A percentile compares a stretch with the other conserved stretches of the same genome.
These are phyloP conservation scores for Wickerhamomyces kurtzmanii DNA, from an alignment of 805 yeast genomes.

Conservation along the genomic window DNA sequence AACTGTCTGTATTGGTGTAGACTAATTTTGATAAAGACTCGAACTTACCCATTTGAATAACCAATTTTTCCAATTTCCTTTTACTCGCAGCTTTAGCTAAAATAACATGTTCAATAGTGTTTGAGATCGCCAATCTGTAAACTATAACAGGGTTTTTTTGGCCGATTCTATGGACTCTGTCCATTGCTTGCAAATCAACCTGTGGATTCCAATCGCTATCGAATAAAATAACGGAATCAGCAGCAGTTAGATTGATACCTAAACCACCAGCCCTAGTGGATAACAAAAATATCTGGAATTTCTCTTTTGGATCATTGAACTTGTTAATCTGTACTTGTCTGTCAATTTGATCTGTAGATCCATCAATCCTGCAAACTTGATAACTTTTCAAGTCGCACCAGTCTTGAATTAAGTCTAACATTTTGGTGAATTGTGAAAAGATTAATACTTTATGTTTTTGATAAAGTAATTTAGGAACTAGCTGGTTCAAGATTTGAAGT, in stretches of 20 bases:
- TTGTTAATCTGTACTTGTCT: slow-evolving; percentile 53
- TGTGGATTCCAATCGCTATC: slow-evolving; percentile 98
- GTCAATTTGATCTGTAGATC: slow-evolving; percentile 54
- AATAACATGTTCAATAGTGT: slow-evolving; percentile 78
- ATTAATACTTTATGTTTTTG: slow-evolving; percentile 63
- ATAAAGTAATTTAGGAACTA: slow-evolving; percentile 39
- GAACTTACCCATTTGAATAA: slow-evolving; percentile 58
- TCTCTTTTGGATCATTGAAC: slow-evolving; percentile 26
- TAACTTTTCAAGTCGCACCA: slow-evolving; percentile 47
- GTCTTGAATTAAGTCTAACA: slow-evolving; percentile 75
- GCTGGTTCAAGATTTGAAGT: slow-evolving; percentile 55
- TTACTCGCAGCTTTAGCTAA: slow-evolving; percentile 74
- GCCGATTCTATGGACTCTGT: slow-evolving; percentile 89
- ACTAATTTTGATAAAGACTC: slow-evolving; percentile 30
- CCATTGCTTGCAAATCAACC: slow-evolving; percentile 94
- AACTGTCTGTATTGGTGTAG: too few relatives aligned
- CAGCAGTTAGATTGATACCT: slow-evolving; percentile 78
- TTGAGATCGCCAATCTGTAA: slow-evolving; percentile 64
- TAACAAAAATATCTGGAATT: slow-evolving; percentile 49
- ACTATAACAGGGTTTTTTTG: slow-evolving; percentile 78
- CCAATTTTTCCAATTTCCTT: slow-evolving; percentile 66
- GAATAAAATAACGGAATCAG: slow-evolving; percentile 83
- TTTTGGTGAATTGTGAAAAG: slow-evolving; percentile 78
- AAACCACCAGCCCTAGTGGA: slow-evolving; percentile 94
- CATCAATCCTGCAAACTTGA: slow-evolving; percentile 60